phyloP scores from a whole-genome alignment of 306 rosid genomes.

The Nissolia schottii region DNA sequence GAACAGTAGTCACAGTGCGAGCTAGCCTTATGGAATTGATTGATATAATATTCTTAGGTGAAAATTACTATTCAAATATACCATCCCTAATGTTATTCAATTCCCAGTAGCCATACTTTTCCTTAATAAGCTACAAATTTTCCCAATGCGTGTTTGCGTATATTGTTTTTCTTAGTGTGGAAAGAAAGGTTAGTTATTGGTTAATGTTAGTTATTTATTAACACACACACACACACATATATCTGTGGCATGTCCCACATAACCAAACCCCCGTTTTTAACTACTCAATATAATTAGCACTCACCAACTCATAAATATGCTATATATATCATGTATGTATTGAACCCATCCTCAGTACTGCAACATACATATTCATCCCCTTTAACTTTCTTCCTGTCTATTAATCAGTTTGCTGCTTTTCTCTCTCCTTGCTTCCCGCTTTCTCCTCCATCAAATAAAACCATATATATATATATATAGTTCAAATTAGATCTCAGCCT shows the following conservation, averaged over 20 bases:
- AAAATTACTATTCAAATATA: no score
- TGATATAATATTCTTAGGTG: no score
- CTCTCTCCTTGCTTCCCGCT: conserved; percentile 7
- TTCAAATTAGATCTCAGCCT: conserved; percentile 1
- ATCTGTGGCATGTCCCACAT: conserved; percentile 13
- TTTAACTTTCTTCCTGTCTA: neutral
- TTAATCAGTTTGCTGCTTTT: neutral
- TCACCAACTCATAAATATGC: neutral
- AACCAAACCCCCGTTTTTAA: conserved; percentile 18
- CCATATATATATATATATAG: no score
- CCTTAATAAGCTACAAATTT: conserved; percentile 5
- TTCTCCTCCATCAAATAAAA: conserved; percentile 2
- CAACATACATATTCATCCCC: no score
- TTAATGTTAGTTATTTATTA: conserved; percentile 31
- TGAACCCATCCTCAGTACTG: neutral
- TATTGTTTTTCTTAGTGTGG: neutral
- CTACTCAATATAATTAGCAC: neutral
- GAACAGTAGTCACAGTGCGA: no score
- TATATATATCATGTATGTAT: neutral
- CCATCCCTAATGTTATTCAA: no score
- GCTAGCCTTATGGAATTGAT: no score
- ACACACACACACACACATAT: no score
- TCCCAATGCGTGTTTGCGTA: neutral
- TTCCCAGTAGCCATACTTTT: no score
- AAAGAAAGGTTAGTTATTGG: conserved; percentile 25